phyloP scores from a whole-genome alignment of 441 rosid species.

The Aquilaria agallochum region DNA sequence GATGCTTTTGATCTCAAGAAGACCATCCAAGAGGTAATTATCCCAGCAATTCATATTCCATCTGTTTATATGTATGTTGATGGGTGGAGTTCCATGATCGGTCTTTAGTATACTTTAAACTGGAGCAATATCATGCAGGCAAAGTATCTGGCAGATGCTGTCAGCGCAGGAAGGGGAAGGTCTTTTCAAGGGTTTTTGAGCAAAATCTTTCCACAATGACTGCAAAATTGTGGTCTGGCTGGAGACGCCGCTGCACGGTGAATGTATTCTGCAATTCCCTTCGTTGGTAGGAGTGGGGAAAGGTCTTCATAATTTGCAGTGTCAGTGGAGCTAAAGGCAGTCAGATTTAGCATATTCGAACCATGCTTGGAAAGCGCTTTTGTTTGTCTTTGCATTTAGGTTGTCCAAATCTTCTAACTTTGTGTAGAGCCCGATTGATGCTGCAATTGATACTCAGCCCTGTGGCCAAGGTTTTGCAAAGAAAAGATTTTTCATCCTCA shows the following conservation, averaged over 20 bases:
- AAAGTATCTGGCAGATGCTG: slow-evolving; percentile 79
- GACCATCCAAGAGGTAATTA: slow-evolving; percentile 71
- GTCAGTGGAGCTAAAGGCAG: too few species aligned
- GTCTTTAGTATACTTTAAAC: slow-evolving; percentile 9
- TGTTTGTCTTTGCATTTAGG: too few species aligned
- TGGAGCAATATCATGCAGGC: slow-evolving; percentile 47
- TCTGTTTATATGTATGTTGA: background rate
- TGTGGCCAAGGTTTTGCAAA: too few species aligned
- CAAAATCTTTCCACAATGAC: slow-evolving; percentile 46
- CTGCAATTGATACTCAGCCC: too few species aligned
- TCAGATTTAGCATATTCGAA: too few species aligned
- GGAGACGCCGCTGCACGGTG: slow-evolving; percentile 17
- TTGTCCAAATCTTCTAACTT: too few species aligned
- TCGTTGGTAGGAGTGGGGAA: too few species aligned
- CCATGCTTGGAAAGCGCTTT: too few species aligned
- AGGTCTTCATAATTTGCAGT: too few species aligned
- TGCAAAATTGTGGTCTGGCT: background rate
- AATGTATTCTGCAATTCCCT: slow-evolving; percentile 5
- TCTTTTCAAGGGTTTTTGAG: slow-evolving; percentile 74
- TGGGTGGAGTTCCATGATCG: background rate
- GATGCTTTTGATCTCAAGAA: slow-evolving; percentile 91
- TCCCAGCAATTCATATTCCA: slow-evolving; percentile 3
- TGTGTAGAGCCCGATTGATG: too few species aligned
- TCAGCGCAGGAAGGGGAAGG: slow-evolving; percentile 84
- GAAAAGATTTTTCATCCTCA: too few species aligned